Conservation (phyloP, 2,329 filamentous ascomycete genomes). For the Colletotrichum magnum region DNA sequence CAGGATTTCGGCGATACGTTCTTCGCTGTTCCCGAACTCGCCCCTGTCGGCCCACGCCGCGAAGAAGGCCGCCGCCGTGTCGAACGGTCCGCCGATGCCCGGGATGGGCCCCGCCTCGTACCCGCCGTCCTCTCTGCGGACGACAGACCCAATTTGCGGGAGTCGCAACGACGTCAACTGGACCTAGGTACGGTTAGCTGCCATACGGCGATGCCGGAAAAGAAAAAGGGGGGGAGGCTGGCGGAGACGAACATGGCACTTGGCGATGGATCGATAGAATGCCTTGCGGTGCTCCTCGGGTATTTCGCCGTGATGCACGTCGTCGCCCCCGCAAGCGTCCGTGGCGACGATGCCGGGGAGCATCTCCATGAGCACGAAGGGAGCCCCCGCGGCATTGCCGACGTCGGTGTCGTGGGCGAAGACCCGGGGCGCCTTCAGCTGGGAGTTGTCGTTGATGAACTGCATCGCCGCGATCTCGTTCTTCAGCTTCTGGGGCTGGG, state of each 20-base stretch:
- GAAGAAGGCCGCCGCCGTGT: conserved; percentile 43
- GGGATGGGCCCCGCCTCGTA: conserved; percentile 42
- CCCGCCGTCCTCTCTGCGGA: conserved; percentile 23
- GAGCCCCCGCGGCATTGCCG: background rate
- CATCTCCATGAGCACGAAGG: conserved; percentile 16
- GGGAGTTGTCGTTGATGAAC: conserved; percentile 16
- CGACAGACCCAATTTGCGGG: conserved; percentile 43
- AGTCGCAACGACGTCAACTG: conserved; percentile 42
- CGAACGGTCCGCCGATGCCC: conserved; percentile 43
- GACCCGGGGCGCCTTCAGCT: conserved; percentile 2
- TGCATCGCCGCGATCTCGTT: conserved; percentile 14
- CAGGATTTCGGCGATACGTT: conserved; percentile 3
- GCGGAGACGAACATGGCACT: conserved; percentile 9
- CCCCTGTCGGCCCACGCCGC: conserved; percentile 42
- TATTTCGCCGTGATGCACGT: conserved; percentile 12
- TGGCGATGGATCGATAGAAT: conserved; percentile 9
- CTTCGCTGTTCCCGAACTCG: conserved; percentile 25
- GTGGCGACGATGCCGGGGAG: conserved; percentile 17
- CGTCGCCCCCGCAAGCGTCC: conserved; percentile 13
- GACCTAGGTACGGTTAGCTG: conserved; percentile 30
- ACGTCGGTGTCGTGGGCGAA: conserved; percentile 12
- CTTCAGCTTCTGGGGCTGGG: background rate
- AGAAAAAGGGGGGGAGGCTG: background rate
- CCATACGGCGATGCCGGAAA: background rate
- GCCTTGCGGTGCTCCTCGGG: conserved; percentile 2